phyloP scores from a whole-genome alignment of 768 basidiomycete species.

The Serendipita sp. region DNA sequence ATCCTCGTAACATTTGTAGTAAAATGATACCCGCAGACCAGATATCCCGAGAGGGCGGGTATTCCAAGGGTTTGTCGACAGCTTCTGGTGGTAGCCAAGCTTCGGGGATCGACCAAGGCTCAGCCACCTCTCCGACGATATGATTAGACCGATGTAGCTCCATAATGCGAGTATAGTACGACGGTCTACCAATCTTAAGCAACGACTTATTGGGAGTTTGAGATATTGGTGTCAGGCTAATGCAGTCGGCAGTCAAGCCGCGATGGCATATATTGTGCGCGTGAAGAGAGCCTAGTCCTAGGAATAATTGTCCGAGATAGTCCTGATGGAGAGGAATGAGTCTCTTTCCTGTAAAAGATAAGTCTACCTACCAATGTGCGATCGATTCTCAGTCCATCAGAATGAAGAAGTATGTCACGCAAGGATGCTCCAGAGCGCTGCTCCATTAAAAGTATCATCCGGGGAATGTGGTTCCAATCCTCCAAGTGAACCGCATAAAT shows the following conservation, averaged over 20 bases:
- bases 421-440: slow-evolving; percentile 49
- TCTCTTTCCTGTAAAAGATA: neutral
- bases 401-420: slow-evolving; percentile 60
- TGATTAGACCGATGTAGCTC: slow-evolving; percentile 78
- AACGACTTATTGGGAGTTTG: slow-evolving; percentile 38
- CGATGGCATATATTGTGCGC: slow-evolving; percentile 51
- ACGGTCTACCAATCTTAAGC: slow-evolving; percentile 59
- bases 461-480: slow-evolving; percentile 31
- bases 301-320: slow-evolving; percentile 56
- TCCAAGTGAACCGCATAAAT: slow-evolving; percentile 51
- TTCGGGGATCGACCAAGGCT: neutral
- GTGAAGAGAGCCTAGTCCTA: slow-evolving; percentile 53
- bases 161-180: slow-evolving; percentile 52
- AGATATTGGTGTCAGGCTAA: slow-evolving; percentile 42
- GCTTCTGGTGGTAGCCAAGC: slow-evolving; percentile 57
- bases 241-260: slow-evolving; percentile 41
- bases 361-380: slow-evolving; percentile 39
- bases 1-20: slow-evolving; percentile 73
- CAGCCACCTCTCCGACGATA: slow-evolving; percentile 24
- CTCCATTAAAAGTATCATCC: slow-evolving; percentile 54
- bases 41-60: slow-evolving; percentile 65
- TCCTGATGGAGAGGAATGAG: slow-evolving; percentile 29
- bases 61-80: slow-evolving; percentile 58
- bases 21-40: slow-evolving; percentile 67
- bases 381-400: slow-evolving; percentile 54